Evolutionary conservation across 2,329 filamentous ascomycete species (phyloP).

Genomic region (Emergomyces pasteurianus): DNA sequence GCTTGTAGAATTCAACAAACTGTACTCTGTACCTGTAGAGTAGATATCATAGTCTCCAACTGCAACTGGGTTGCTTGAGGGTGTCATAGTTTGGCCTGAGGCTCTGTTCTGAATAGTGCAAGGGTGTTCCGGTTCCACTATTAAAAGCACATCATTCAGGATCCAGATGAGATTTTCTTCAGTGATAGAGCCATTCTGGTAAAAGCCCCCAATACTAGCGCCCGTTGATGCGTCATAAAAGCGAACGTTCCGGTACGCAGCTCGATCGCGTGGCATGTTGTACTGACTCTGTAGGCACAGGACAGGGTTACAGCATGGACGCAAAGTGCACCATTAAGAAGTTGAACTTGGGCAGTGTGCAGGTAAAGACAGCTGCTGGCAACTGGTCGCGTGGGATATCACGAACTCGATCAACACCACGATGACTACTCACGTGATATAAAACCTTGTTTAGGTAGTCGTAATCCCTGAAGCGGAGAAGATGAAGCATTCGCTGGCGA

Average conservation of each 20-base stretch:
- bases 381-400: no score
- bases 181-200: slow-evolving; percentile 7
- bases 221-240: slow-evolving; percentile 9
- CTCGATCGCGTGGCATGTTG: slow-evolving; percentile 7
- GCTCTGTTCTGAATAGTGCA: background rate
- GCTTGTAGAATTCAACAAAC: background rate
- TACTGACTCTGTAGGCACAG: background rate
- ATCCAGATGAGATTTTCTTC: slow-evolving; percentile 8
- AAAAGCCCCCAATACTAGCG: slow-evolving; percentile 1
- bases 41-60: slow-evolving; percentile 10
- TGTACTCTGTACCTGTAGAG: slow-evolving; percentile 3
- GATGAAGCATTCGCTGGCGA: no score
- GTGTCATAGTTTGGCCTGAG: background rate
- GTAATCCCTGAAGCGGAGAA: no score
- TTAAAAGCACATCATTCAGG: slow-evolving; percentile 5
- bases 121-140: slow-evolving; percentile 2
- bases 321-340: background rate
- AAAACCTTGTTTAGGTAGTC: no score
- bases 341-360: slow-evolving; percentile 1
- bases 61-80: slow-evolving; percentile 4
- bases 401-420: no score
- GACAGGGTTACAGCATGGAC: background rate
- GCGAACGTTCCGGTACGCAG: slow-evolving; percentile 8
- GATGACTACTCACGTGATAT: no score
- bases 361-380: background rate